These are phyloP conservation scores for Colletotrichum eleusines DNA, from an alignment of 2,329 filamentous ascomycete genomes.

Conservation along the genomic window DNA sequence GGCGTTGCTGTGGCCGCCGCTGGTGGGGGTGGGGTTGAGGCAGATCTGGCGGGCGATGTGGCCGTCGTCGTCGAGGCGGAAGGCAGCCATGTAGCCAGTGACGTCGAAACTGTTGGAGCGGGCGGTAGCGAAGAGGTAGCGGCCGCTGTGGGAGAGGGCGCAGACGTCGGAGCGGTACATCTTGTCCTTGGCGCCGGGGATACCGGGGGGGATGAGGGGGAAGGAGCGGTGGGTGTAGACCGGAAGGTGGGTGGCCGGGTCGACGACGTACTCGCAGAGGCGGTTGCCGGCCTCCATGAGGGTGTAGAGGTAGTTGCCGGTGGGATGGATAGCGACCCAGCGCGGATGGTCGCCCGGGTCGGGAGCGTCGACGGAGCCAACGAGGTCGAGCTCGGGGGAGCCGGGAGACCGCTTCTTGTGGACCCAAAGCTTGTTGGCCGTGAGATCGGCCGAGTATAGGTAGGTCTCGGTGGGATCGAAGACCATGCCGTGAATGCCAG, in stretches of 20 bases:
- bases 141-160: slow-evolving; percentile 74
- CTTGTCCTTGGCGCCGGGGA: slow-evolving; percentile 59
- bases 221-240: slow-evolving; percentile 82
- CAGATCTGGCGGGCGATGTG: slow-evolving; percentile 83
- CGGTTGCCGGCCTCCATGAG: slow-evolving; percentile 93
- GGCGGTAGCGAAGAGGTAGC: slow-evolving; percentile 87
- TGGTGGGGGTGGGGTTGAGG: slow-evolving; percentile 86
- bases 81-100: slow-evolving; percentile 86
- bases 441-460: slow-evolving; percentile 83
- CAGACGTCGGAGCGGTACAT: slow-evolving; percentile 92
- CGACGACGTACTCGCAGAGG: slow-evolving; percentile 84
- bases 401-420: slow-evolving; percentile 71
- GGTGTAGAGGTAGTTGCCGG: slow-evolving; percentile 83
- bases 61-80: slow-evolving; percentile 76
- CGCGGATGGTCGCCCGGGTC: slow-evolving; percentile 81
- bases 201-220: slow-evolving; percentile 83
- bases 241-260: slow-evolving; percentile 78
- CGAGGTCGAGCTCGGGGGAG: slow-evolving; percentile 57
- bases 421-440: slow-evolving; percentile 85
- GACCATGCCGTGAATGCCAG: slow-evolving; percentile 85
- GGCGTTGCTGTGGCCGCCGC: slow-evolving; percentile 89
- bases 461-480: slow-evolving; percentile 80
- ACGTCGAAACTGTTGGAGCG: slow-evolving; percentile 80
- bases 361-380: slow-evolving; percentile 80
- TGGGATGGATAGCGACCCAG: slow-evolving; percentile 88